phyloP scores from a whole-genome alignment of 345 rosid genomes.

The Lepidium aucheri region DNA sequence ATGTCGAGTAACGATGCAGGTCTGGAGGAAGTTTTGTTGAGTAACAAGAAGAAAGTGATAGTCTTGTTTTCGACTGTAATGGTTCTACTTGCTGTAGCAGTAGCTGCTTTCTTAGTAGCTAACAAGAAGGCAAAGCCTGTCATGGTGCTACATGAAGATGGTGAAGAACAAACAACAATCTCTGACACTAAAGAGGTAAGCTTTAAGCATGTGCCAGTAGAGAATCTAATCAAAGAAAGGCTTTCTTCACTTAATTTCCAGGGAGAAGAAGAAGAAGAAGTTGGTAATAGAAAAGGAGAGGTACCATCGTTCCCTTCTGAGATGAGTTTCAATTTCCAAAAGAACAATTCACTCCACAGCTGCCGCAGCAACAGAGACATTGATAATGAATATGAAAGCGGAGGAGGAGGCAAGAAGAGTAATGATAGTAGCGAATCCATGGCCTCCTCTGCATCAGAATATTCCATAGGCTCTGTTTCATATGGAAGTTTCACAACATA shows the following conservation, averaged over 20 bases:
- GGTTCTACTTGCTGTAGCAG: slow-evolving; percentile 29
- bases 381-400: slow-evolving; percentile 32
- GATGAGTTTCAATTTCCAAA: slow-evolving; percentile 47
- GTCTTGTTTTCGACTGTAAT: slow-evolving; percentile 31
- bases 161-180: slow-evolving; percentile 11
- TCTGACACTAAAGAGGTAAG: neutral
- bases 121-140: slow-evolving; percentile 31
- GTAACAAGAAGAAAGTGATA: neutral
- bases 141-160: neutral
- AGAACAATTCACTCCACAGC: slow-evolving; percentile 30
- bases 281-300: slow-evolving; percentile 19
- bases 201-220: slow-evolving; percentile 5
- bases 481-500: slow-evolving; percentile 83
- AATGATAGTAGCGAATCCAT: slow-evolving; percentile 45
- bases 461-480: slow-evolving; percentile 47
- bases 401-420: slow-evolving; percentile 28
- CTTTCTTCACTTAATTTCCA: slow-evolving; percentile 30
- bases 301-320: slow-evolving; percentile 13
- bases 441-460: slow-evolving; percentile 69
- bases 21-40: neutral
- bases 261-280: slow-evolving; percentile 28
- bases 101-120: slow-evolving; percentile 28
- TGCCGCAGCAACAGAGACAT: slow-evolving; percentile 9
- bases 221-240: slow-evolving; percentile 24
- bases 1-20: neutral